Evolutionary conservation across 345 rosid species (phyloP).

Genomic region (Eucalyptus sideroxylon): DNA sequence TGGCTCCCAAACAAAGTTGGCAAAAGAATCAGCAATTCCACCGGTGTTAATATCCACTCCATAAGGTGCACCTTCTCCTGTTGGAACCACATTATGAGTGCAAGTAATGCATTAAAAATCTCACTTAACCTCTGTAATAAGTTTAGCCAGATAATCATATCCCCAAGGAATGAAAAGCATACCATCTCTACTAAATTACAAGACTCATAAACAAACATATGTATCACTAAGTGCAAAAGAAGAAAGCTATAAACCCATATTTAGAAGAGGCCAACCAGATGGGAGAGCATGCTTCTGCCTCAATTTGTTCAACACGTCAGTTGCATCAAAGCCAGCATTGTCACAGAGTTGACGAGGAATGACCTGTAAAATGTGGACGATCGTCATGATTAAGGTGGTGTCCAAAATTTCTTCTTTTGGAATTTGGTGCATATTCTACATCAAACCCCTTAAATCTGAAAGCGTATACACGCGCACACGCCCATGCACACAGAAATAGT

Average conservation of each 20-base stretch:
- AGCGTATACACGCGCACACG: fast-evolving
- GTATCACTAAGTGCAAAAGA: neutral
- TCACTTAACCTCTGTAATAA: neutral
- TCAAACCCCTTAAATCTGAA: neutral
- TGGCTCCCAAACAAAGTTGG: slow-evolving; percentile 99
- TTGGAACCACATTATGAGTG: neutral
- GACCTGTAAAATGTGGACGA: slow-evolving; percentile 31
- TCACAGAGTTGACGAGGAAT: slow-evolving; percentile 96
- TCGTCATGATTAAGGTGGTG: neutral
- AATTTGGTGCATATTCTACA: neutral
- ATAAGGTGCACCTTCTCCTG: slow-evolving; percentile 86
- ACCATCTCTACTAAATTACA: too few species aligned
- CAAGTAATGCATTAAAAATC: neutral
- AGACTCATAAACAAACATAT: neutral
- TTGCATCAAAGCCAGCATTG: slow-evolving; percentile 99
- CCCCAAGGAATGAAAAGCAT: neutral
- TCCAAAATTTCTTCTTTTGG: neutral
- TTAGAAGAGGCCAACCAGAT: slow-evolving; percentile 38
- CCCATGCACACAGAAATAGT: neutral
- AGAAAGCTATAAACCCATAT: neutral
- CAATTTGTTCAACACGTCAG: slow-evolving; percentile 93
- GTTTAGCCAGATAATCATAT: neutral
- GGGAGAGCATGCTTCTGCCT: slow-evolving; percentile 94
- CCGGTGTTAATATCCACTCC: slow-evolving; percentile 97
- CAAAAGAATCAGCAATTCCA: slow-evolving; percentile 91